These are phyloP conservation scores for Solanum corneliomulleri DNA, from an alignment of 257 asterid species.

Conservation along the genomic window DNA sequence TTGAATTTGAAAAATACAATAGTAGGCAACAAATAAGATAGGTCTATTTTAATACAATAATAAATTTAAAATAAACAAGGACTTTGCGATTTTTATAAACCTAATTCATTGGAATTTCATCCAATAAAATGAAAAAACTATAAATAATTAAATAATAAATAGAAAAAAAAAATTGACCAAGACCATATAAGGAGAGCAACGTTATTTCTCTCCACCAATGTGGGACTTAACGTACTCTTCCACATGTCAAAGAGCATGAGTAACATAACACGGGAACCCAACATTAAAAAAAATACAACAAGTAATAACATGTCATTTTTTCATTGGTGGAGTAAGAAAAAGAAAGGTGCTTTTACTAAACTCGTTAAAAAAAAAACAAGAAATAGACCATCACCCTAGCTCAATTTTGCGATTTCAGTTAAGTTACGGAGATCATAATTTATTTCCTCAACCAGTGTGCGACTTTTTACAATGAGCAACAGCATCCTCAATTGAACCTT, in stretches of 20 bases:
- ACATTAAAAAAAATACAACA: background rate
- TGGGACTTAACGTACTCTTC: background rate
- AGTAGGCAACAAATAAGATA: background rate
- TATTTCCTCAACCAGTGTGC: background rate
- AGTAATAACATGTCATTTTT: background rate
- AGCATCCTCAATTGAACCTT: constrained; percentile 50
- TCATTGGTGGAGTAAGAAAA: background rate
- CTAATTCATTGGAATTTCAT: background rate
- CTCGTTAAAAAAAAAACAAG: background rate
- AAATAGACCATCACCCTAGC: background rate
- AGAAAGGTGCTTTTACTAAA: background rate
- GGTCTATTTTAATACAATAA: too few relatives aligned
- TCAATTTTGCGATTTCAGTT: background rate
- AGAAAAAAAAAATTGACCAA: background rate
- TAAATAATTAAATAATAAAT: background rate
- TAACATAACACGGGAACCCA: background rate
- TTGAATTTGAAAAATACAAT: background rate
- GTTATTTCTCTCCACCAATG: background rate
- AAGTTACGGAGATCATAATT: background rate
- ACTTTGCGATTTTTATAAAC: background rate
- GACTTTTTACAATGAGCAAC: constrained; percentile 68
- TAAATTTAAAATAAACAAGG: background rate
- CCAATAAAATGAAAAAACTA: background rate
- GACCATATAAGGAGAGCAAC: background rate
- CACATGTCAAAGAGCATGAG: background rate